These are phyloP conservation scores for Prunus mira DNA, from an alignment of 306 rosid genomes.

Conservation along the genomic window DNA sequence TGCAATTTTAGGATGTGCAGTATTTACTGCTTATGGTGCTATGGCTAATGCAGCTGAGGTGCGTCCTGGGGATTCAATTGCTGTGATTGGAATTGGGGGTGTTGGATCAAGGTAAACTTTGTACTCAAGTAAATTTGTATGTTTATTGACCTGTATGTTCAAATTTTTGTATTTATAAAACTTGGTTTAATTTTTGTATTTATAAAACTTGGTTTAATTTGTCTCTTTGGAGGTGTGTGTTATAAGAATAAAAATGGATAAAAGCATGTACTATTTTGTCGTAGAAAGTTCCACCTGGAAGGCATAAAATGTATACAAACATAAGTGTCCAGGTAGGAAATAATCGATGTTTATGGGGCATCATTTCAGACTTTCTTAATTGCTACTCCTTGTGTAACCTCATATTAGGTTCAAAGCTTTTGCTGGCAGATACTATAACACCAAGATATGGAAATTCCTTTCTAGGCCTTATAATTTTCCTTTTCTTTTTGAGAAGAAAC, in stretches of 20 bases:
- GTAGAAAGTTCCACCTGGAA: neutral
- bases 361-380: neutral
- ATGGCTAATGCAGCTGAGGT: constrained; percentile 98
- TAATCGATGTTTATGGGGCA: no score
- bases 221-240: neutral
- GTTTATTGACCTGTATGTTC: neutral
- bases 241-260: neutral
- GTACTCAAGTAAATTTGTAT: neutral
- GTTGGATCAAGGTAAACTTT: constrained; percentile 85
- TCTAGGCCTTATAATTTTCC: no score
- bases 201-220: neutral
- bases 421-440: no score
- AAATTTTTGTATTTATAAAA: neutral
- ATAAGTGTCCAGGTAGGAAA: neutral
- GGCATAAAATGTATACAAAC: neutral
- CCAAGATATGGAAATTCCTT: no score
- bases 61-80: constrained; percentile 90
- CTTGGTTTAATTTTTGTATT: neutral
- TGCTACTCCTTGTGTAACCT: no score
- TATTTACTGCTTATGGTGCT: constrained; percentile 96
- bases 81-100: constrained; percentile 90
- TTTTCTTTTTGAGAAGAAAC: no score
- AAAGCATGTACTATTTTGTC: neutral
- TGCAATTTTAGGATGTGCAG: constrained; percentile 97
- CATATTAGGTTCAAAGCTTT: no score